Base-by-base conservation (phyloP, 345 rosid species). In the Hevea brasiliensis region DNA sequence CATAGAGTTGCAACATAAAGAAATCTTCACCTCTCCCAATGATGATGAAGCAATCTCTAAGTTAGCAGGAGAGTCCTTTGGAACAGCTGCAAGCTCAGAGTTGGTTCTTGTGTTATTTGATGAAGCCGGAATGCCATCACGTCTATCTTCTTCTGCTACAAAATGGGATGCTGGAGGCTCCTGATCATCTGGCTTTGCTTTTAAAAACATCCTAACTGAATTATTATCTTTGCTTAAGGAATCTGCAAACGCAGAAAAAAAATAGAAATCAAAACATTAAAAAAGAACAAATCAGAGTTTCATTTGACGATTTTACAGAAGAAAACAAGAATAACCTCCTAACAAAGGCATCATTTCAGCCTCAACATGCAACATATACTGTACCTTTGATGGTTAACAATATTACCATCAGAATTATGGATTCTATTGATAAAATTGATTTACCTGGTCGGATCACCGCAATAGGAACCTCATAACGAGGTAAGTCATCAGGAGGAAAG, bases 21-120 rank as follows among this genome's bases (percentile, higher is more conserved):
- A 88, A 75, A 92, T 80, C 86, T 90, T 90, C 85, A 92, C 97
- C 83, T 90, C 98, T 80, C 98, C 97, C 68, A 68, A 72, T 32
- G 86, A 70, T 7, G 94, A 88, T 72, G 98, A 86, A 56, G 97
- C 97, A 72, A 92, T 84, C 77, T 92, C 92, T 70, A 90, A 68
- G 81, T 45, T 74, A 74, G 86, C 37, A 54, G 76, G 66, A 73
- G 79, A 68, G 65, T 77, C 79, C 32, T 56, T 83, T 17, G 77
- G 76, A 57, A 57, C 56, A 66, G 80, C 72, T 54, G 84, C 60
- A 74, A 64, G 76, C n/a, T 83, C 77, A 65, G 54, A 44, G 35
- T 55, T 72, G 50, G 41, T 70, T 61, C 61, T 35, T 59, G 29
- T 61, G 57, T 74, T 83, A 65, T 13, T 77, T 20, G 71, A 69